Evolutionary conservation across 2,329 filamentous ascomycete genomes (phyloP), one percentile per base, ranked within the genome.

Genomic region (Diaporthe longicolla): DNA sequence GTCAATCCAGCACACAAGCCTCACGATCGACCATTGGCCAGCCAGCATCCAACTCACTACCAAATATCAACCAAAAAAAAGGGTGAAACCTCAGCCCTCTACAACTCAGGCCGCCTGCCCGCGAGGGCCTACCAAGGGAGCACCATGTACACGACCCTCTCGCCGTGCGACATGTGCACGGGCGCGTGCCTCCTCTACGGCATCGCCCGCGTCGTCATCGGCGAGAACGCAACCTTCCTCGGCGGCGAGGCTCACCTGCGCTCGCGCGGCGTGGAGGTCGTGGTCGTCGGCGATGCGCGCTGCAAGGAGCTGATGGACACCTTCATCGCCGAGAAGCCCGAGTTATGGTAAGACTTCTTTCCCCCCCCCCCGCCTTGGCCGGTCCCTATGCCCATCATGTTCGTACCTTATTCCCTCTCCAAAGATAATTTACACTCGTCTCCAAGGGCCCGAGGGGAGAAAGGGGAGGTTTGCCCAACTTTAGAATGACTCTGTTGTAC

Each of bases 111-210:
- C 59, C 90, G 93, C 52, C 88, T 94, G 29, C 91, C 92, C 43
- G 93, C 92, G 21, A 89, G 89, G 1, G 88, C 89, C 8, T 95
- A 95, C 82, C 87, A 88, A 74, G 91, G 91, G 40, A 89, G 92
- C 48, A 95, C 93, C n/a, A 95, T 95, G 92, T 95, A 94, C 83
- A 95, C 93, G 3, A 95, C 93, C 0, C 85, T 95, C 9, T 94
- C 92, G 3, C 93, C 93, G 0, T 95, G 93, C 81, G 92, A 94
- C 80, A 95, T 95, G 93, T 95, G 92, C 82, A 94, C 93, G 5
- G 93, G 93, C 11, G 93, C 93, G 3, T 95, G 93, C 79, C 85
- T 95, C 74, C 87, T 95, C 74, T 95, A 95, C 86, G 93, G 93
- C 79, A 89, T 95, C 73, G 87, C 88, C 61, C 88, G 93, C 29